phyloP scores from a whole-genome alignment of 805 yeast species.

The Torulaspora maleeae region DNA sequence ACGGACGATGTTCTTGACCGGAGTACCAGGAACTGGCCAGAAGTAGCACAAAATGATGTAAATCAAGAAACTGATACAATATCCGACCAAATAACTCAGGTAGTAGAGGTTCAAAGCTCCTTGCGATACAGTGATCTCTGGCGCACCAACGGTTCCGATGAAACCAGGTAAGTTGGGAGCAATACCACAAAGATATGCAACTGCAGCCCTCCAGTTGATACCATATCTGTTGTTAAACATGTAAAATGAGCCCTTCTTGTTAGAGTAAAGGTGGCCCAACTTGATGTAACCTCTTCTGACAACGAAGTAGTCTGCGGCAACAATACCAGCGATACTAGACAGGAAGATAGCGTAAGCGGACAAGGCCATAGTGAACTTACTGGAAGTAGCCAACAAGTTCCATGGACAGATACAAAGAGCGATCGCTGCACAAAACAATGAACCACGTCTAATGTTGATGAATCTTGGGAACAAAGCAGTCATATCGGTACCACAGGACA shows the following conservation, averaged over 20 bases:
- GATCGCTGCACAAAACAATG: slow-evolving; percentile 58
- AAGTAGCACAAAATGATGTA: slow-evolving; percentile 50
- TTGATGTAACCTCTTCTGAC: slow-evolving; percentile 64
- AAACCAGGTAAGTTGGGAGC: slow-evolving; percentile 40
- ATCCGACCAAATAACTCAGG: slow-evolving; percentile 74
- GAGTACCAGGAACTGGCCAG: slow-evolving; percentile 49
- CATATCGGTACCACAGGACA: slow-evolving; percentile 55
- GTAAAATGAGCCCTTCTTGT: slow-evolving; percentile 36
- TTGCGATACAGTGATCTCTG: slow-evolving; percentile 49
- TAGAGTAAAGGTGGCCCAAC: slow-evolving; percentile 57
- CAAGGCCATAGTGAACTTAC: slow-evolving; percentile 66
- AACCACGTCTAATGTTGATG: slow-evolving; percentile 59
- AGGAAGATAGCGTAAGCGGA: slow-evolving; percentile 76
- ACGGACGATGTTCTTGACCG: slow-evolving; percentile 38
- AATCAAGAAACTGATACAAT: slow-evolving; percentile 50
- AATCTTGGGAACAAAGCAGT: slow-evolving; percentile 54
- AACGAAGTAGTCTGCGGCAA: slow-evolving; percentile 52
- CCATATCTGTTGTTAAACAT: slow-evolving; percentile 58
- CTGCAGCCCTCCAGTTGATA: slow-evolving; percentile 72
- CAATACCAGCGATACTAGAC: slow-evolving; percentile 72
- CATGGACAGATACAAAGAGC: slow-evolving; percentile 75
- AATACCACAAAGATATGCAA: slow-evolving; percentile 48
- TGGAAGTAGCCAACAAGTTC: slow-evolving; percentile 61
- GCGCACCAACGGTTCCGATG: slow-evolving; percentile 52
- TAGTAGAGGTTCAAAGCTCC: slow-evolving; percentile 72